phyloP scores from a whole-genome alignment of 208 protist genomes.

The Leishmania braziliensis region DNA sequence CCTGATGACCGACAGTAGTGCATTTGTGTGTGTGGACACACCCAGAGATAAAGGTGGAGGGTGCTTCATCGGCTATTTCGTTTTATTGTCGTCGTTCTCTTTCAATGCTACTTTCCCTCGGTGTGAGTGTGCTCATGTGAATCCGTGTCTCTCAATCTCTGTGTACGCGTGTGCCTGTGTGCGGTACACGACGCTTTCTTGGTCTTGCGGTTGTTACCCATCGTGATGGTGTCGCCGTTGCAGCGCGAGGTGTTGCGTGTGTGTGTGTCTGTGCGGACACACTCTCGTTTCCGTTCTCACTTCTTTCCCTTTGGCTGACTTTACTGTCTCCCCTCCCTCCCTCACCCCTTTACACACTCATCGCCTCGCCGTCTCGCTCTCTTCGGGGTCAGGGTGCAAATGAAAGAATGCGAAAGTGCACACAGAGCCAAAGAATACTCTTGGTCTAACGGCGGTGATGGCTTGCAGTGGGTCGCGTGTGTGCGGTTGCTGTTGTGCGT shows the following conservation, averaged over 20 bases:
- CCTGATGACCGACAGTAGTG: not conserved
- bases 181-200: not conserved
- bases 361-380: not conserved
- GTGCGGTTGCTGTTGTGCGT: not conserved
- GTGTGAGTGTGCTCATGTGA: not conserved
- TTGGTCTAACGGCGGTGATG: not conserved
- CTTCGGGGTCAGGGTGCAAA: no score
- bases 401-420: not conserved
- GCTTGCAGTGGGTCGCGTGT: not conserved
- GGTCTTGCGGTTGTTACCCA: not conserved
- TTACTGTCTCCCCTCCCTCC: not conserved
- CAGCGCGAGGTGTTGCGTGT: no score
- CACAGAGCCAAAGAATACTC: not conserved
- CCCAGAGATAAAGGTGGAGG: not conserved
- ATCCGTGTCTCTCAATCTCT: not conserved
- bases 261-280: no score
- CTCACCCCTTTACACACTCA: not conserved
- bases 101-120: not conserved
- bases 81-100: not conserved
- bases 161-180: not conserved
- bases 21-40: not conserved
- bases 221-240: no score
- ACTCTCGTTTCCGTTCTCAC: not conserved
- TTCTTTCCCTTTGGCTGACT: not conserved
- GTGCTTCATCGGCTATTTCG: not conserved